A percentile compares a stretch with the other conserved stretches of the same genome.
phyloP scores from a whole-genome alignment of 768 basidiomycete genomes.

The Boletus barrowsii region DNA sequence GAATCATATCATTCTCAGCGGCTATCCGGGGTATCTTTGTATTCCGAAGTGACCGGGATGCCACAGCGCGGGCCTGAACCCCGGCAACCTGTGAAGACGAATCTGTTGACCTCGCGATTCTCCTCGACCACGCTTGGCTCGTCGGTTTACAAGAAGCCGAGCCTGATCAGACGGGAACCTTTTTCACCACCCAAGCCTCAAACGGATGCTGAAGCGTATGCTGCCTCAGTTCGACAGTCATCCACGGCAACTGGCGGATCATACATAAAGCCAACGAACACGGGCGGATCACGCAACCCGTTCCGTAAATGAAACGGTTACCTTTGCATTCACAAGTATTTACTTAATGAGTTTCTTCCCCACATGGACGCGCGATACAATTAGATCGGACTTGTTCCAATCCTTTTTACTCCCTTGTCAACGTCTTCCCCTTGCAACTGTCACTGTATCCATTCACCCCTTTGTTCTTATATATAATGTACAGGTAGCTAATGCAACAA shows the following conservation, averaged over 20 bases:
- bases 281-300: conserved; percentile 52
- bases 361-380: conserved; percentile 24
- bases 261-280: conserved; percentile 39
- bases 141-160: conserved; percentile 32
- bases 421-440: conserved; percentile 13
- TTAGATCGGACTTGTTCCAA: conserved; percentile 18
- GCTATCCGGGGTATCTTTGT: conserved; percentile 54
- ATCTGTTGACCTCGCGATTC: conserved; percentile 44
- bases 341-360: conserved; percentile 9
- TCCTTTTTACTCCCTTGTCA: conserved; percentile 4
- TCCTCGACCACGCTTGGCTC: conserved; percentile 46
- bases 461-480: conserved; percentile 15
- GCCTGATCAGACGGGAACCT: conserved; percentile 25
- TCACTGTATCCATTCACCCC: conserved; percentile 14
- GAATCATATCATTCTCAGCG: conserved; percentile 28
- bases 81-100: conserved; percentile 63
- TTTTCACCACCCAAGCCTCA: conserved; percentile 27
- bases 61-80: conserved; percentile 63
- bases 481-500: conserved; percentile 27
- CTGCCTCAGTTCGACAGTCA: conserved; percentile 42
- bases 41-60: conserved; percentile 65
- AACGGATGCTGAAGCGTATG: conserved; percentile 64
- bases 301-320: conserved; percentile 42
- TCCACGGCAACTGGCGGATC: conserved; percentile 33
- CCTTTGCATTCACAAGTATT: conserved; percentile 4